Evolutionary conservation across 768 basidiomycete species (phyloP), one percentile per base, ranked within the genome.

Genomic region (Amanita jacksonii): DNA sequence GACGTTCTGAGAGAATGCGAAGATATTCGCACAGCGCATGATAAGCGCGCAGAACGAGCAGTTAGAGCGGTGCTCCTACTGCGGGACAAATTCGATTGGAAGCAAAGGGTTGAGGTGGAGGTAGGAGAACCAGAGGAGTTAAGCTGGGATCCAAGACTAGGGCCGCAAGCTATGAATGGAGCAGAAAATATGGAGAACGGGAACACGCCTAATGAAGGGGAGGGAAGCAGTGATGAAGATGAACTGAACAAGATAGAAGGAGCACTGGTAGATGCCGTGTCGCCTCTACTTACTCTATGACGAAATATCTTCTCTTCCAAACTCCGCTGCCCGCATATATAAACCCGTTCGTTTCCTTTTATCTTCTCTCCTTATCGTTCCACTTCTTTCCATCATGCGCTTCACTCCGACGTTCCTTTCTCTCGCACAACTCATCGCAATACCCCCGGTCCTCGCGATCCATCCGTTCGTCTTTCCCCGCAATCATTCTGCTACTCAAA

Each of bases 71-170:
- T 91, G 8, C 69, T 68, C 30, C 80, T 90, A 74, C 64, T 90
- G 6, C 65, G 73, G 46, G 87, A 90, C 45, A 82, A 77, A 59
- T 89, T 81, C 57, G 85, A 89, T 37, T 87, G 85, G 82, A 80
- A 79, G 57, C 75, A 78, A 51, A 69, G 87, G n/a, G 81, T 89
- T 16, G 78, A 76, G 48, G 85, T 87, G 9, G 79, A 81, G 53
- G 75, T 77, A 10, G 85, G 84, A 50, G 85, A 87, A 58, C 83
- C 82, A 3, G 83, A 86, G 51, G 85, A 86, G 49, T 61, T 84
- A 28, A 77, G 76, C 15, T 83, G 80, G 79, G 80, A 81, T 51
- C 79, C 80, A 3, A 65, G 76, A 32, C 23, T 65, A 43, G 68
- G 67, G 23, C 38, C 19, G 28, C 46, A 41, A 12, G n/a, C n/a